Evolutionary conservation across 345 rosid genomes (phyloP).

Genomic region (Triadica sebifera): DNA sequence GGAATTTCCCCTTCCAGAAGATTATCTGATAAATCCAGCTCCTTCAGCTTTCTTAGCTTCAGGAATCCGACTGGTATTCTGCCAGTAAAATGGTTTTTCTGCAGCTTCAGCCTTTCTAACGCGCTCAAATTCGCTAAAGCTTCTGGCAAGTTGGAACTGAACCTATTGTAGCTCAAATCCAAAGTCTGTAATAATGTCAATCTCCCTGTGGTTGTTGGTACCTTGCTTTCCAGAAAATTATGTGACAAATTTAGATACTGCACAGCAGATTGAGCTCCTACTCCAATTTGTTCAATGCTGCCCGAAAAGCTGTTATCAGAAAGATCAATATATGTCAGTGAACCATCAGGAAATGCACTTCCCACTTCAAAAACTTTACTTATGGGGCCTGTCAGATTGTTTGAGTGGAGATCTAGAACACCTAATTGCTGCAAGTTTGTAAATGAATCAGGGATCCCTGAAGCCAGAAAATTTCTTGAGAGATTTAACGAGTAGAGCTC

Average conservation of each 20-base stretch:
- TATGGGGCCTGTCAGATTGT: slow-evolving; percentile 43
- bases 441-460: slow-evolving; percentile 24
- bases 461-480: no score
- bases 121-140: slow-evolving; percentile 36
- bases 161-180: slow-evolving; percentile 45
- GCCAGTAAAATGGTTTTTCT: slow-evolving; percentile 47
- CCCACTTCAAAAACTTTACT: slow-evolving; percentile 38
- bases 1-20: slow-evolving; percentile 52
- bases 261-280: slow-evolving; percentile 27
- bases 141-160: slow-evolving; percentile 37
- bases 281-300: slow-evolving; percentile 32
- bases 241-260: slow-evolving; percentile 45
- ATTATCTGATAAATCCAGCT: slow-evolving; percentile 49
- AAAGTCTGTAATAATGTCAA: slow-evolving; percentile 27
- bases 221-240: slow-evolving; percentile 25
- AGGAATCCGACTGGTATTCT: slow-evolving; percentile 39
- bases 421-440: slow-evolving; percentile 28
- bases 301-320: slow-evolving; percentile 44
- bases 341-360: slow-evolving; percentile 39
- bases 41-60: slow-evolving; percentile 44
- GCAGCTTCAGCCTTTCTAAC: slow-evolving; percentile 47
- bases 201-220: slow-evolving; percentile 32
- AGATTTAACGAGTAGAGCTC: slow-evolving; percentile 47
- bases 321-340: slow-evolving; percentile 44
- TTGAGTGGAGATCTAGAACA: slow-evolving; percentile 51